These are phyloP conservation scores for Torulaspora franciscae DNA, from an alignment of 805 yeast species.

Conservation along the genomic window DNA sequence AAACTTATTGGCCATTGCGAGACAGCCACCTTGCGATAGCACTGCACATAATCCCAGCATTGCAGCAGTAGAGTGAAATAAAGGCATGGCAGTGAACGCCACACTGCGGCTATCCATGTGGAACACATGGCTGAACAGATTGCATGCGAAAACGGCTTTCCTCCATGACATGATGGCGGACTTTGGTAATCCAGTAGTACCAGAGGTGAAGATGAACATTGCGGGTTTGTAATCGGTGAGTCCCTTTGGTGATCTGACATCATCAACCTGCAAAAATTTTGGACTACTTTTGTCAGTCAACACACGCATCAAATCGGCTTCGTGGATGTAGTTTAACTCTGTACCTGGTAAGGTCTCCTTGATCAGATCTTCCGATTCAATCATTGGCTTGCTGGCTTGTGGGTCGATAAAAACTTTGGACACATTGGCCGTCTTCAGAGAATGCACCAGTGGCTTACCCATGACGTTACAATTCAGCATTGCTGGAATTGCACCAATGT, in stretches of 20 bases:
- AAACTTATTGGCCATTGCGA: conserved; percentile 74
- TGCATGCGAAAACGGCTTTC: conserved; percentile 67
- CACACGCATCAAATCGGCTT: conserved; percentile 41
- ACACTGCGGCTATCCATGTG: conserved; percentile 50
- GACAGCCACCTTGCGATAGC: conserved; percentile 61
- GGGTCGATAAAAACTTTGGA: conserved; percentile 69
- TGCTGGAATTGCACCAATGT: conserved; percentile 84
- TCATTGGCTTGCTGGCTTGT: conserved; percentile 51
- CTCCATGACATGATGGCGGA: conserved; percentile 93
- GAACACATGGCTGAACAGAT: conserved; percentile 64
- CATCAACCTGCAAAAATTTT: conserved; percentile 50
- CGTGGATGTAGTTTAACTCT: conserved; percentile 48
- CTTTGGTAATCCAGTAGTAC: conserved; percentile 92
- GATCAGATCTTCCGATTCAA: conserved; percentile 45
- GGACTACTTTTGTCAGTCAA: conserved; percentile 42
- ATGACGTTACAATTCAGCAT: conserved; percentile 75
- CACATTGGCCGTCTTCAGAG: conserved; percentile 64
- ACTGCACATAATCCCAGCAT: conserved; percentile 76
- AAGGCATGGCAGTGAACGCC: conserved; percentile 89
- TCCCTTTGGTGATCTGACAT: conserved; percentile 49
- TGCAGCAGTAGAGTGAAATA: conserved; percentile 92
- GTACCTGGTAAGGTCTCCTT: conserved; percentile 37
- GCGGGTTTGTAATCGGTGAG: conserved; percentile 60
- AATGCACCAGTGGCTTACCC: conserved; percentile 73
- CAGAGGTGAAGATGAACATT: conserved; percentile 80